Evolutionary conservation across 208 protist species (phyloP), one percentile per base, ranked within the genome.

Genomic region (Crithidia bombi): DNA sequence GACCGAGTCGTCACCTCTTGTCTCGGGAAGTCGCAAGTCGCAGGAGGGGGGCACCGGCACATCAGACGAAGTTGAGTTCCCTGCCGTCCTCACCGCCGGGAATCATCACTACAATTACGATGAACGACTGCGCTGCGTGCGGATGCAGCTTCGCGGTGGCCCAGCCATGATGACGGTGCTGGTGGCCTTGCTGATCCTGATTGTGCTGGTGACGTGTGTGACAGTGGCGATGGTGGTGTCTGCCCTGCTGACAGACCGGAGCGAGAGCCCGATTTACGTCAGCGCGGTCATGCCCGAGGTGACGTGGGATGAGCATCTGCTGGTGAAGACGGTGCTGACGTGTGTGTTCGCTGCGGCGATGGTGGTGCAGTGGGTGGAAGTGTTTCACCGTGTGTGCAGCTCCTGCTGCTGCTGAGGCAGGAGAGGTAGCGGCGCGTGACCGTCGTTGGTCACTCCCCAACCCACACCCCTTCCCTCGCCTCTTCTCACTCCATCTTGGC

Each of bases 301-400:
- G 9, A 59, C 54, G 10, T 38, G 75, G 38, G 77, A 82, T 65
- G 62, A 67, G 51, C 77, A 82, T 49, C 43, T 78, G 46, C 21
- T 76, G 11, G 39, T 71, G 32, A 75, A 69, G 35, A 67, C 41
- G 26, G 56, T 62, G 44, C 44, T 78, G 32, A 19, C 51, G 1
- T 23, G 43, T 35, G 55, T 75, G 14, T 46, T 69, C 11, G 43
- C n/a, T 0, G 25, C 44, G 41, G 70, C 70, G 36, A 75, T 75
- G 70, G 4, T 68, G 39, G 70, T 75, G 62, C 70, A 75, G 55
- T 75, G 70, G 55, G 69, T 74, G 47, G 76, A 82, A 47, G 36
- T 76, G 25, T 26, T 64, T 28, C 68, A 82, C 21, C 54, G 70
- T 15, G 9, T 54, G 21, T 59, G 38, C 21, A 41, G 56, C 65